phyloP scores from a whole-genome alignment of 2,329 filamentous ascomycete species.

The Pseudogymnoascus sp. region DNA sequence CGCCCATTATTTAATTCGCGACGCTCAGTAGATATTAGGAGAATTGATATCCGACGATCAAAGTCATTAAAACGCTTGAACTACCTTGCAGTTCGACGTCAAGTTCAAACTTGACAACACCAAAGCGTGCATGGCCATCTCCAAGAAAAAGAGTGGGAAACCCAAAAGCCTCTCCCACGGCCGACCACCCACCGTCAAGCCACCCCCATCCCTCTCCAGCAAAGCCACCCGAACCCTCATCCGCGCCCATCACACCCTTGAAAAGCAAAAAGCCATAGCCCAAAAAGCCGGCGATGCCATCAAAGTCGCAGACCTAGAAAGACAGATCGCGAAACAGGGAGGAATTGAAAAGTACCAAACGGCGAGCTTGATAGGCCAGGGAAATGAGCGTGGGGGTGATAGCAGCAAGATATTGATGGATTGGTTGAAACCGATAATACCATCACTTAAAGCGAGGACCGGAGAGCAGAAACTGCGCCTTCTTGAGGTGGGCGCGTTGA shows the following conservation, averaged over 20 bases:
- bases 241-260: constrained; percentile 58
- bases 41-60: too few relatives aligned
- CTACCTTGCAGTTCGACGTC: too few relatives aligned
- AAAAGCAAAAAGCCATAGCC: constrained; percentile 56
- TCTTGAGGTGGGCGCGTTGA: constrained; percentile 85
- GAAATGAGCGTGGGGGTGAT: constrained; percentile 59
- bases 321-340: constrained; percentile 52
- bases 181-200: constrained; percentile 49
- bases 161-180: constrained; percentile 45
- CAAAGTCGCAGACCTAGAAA: constrained; percentile 41
- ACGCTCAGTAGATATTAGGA: not conserved
- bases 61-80: too few relatives aligned
- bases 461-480: constrained; percentile 47
- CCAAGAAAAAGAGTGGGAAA: constrained; percentile 38
- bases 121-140: constrained; percentile 37
- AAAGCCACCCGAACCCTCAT: constrained; percentile 60
- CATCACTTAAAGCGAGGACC: constrained; percentile 23
- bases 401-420: constrained; percentile 59
- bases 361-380: constrained; percentile 63
- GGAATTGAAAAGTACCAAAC: constrained; percentile 59
- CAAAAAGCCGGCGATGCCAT: constrained; percentile 46
- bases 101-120: not conserved
- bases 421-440: constrained; percentile 46
- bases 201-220: constrained; percentile 53
- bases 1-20: constrained; percentile 6